Base-by-base conservation (phyloP, 1,139 yeast genomes). In the Yamadazyma mexicana region DNA sequence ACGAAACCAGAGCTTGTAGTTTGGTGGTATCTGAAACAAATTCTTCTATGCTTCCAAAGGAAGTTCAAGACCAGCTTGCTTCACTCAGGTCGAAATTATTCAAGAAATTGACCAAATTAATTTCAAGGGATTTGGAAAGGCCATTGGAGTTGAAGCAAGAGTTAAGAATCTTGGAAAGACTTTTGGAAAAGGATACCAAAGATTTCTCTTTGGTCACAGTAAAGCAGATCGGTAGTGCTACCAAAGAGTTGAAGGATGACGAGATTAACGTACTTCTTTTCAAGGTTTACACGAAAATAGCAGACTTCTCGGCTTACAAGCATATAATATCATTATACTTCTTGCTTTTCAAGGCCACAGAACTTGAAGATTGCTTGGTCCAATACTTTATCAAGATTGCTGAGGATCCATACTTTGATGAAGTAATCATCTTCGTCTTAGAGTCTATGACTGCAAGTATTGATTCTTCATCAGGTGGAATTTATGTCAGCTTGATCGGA, bases 401-500 rank as follows among this genome's bases (percentile, higher is more conserved):
- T 17, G 10, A 11, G 8, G 5, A 23, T 6, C 15, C 14, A 4
- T 16, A 26, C 3, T 41, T 16, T 2, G 39, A 39, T 11, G 32
- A 38, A 12, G 25, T 35, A 4, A 16, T 35, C 17, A 17, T 34
- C 10, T 39, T 18, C 24, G 20, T 44, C 3, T 27, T 45, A 6
- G 22, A 27, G 8, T 37, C 45, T 1, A 34, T 44, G 32, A 34
- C 39, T 7, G 15, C 17, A 2, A 49, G 44, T 6, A 31, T 44
- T 7, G 36, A 31, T 8, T 25, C 23, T 1, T 44, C 34, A 7
- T 47, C 49, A 29, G 29, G 44, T 14, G 27, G 34, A 17, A 43
- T 52, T 25, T 55, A 51, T 15, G n/a, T 34, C 9, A 29, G 23
- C 9, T 14, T 49, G 35, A 24, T 34, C 40, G 15, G 29, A 34